Conservation (phyloP, 306 rosid genomes). For the Cucumis melo region DNA sequence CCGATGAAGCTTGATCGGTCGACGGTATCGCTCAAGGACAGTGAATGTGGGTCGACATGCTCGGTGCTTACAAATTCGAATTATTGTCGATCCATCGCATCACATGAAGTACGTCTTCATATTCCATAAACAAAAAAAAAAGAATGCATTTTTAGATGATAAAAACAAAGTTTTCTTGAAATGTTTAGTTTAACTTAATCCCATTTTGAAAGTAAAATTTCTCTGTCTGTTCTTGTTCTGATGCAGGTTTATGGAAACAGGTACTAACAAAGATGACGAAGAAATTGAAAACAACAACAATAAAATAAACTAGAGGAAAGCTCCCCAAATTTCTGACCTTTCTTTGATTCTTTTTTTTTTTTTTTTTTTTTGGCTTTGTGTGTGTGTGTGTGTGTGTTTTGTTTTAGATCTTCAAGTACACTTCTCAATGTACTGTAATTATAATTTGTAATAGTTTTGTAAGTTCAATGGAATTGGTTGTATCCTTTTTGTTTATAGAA, state of each 20-base stretch:
- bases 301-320: too few relatives aligned
- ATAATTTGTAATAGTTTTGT: background rate
- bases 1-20: constrained; percentile 70
- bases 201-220: background rate
- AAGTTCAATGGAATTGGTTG: background rate
- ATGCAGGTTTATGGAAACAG: constrained; percentile 55
- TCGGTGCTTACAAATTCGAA: constrained; percentile 53
- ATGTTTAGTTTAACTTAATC: background rate
- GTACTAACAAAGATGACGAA: constrained; percentile 12
- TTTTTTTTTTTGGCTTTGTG: background rate
- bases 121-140: background rate
- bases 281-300: too few relatives aligned
- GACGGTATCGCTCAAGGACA: constrained; percentile 55
- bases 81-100: constrained; percentile 58
- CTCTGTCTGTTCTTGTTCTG: too few relatives aligned
- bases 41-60: constrained; percentile 79
- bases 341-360: background rate
- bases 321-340: background rate
- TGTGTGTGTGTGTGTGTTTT: background rate
- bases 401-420: background rate
- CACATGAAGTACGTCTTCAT: constrained; percentile 43
- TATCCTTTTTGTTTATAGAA: background rate
- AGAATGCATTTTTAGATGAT: too few relatives aligned
- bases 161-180: too few relatives aligned
- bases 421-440: background rate